Evolutionary conservation across 805 yeast species (phyloP).

Genomic region (Tetrapisispora taiwanensis): DNA sequence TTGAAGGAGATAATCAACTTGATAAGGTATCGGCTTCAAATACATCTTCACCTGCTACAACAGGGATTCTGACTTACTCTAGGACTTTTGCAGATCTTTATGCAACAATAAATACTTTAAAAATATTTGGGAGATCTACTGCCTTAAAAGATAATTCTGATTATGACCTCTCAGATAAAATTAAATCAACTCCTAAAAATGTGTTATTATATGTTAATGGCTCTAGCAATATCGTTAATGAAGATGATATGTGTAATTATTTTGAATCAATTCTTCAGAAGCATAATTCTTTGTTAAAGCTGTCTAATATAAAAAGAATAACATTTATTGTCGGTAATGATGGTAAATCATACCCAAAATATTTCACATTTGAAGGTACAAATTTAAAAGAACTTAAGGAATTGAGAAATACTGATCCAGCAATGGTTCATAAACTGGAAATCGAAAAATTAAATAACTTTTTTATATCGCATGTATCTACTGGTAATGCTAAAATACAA

Average conservation of each 20-base stretch:
- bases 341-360: conserved; percentile 84
- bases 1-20: too few species aligned
- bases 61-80: neutral
- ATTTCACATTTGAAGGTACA: conserved; percentile 90
- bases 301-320: conserved; percentile 77
- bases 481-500: conserved; percentile 94
- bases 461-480: conserved; percentile 85
- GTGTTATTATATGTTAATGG: neutral
- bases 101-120: neutral
- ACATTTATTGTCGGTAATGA: conserved; percentile 80
- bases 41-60: neutral
- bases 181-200: neutral
- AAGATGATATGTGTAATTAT: conserved; percentile 53
- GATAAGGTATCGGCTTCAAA: neutral
- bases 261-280: conserved; percentile 58
- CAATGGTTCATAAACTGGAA: conserved; percentile 94
- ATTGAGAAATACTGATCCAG: conserved; percentile 96
- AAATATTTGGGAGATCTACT: neutral
- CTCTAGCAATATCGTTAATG: conserved; percentile 62
- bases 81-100: neutral
- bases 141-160: neutral
- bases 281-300: conserved; percentile 55
- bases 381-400: conserved; percentile 77
- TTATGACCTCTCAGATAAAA: neutral
- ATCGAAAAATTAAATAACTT: conserved; percentile 88